These are phyloP conservation scores for Globisporangium okanoganense DNA, from an alignment of 352 stramenopile species.

Conservation along the genomic window DNA sequence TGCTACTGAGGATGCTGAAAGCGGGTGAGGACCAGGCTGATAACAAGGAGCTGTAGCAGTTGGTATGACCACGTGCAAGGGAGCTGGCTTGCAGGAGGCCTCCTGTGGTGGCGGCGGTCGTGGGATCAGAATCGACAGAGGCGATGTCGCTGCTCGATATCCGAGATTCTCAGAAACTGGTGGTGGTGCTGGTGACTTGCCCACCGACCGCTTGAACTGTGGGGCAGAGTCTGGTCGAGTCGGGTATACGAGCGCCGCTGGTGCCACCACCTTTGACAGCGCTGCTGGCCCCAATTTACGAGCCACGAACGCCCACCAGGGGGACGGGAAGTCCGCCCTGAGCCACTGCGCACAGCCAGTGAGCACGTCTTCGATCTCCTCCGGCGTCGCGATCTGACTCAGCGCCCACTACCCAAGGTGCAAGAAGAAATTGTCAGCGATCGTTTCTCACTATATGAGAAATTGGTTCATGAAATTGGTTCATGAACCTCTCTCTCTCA, in stretches of 20 bases:
- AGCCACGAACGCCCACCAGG: constrained; percentile 37
- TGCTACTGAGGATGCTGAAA: background rate
- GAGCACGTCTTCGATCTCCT: constrained; percentile 28
- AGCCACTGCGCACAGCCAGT: constrained; percentile 34
- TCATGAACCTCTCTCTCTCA: background rate
- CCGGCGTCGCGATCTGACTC: constrained; percentile 30
- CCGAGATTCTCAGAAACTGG: background rate
- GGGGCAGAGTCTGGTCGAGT: constrained; percentile 11
- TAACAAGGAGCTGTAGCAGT: background rate
- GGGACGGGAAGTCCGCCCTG: constrained; percentile 42
- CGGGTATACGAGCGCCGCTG: background rate
- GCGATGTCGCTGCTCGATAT: background rate
- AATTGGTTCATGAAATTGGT: background rate
- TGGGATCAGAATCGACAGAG: constrained; percentile 4
- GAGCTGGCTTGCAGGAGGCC: background rate
- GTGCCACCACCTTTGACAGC: constrained; percentile 6
- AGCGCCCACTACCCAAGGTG: constrained; percentile 37
- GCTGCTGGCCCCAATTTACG: constrained; percentile 17
- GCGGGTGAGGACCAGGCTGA: background rate
- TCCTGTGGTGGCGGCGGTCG: background rate
- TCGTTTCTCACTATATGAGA: background rate
- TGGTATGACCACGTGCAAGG: constrained; percentile 3
- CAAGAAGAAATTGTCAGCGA: background rate
- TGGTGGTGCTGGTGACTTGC: background rate
- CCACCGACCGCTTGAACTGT: background rate